Base-by-base conservation (phyloP, 345 rosid genomes). In the Salix purpurea region DNA sequence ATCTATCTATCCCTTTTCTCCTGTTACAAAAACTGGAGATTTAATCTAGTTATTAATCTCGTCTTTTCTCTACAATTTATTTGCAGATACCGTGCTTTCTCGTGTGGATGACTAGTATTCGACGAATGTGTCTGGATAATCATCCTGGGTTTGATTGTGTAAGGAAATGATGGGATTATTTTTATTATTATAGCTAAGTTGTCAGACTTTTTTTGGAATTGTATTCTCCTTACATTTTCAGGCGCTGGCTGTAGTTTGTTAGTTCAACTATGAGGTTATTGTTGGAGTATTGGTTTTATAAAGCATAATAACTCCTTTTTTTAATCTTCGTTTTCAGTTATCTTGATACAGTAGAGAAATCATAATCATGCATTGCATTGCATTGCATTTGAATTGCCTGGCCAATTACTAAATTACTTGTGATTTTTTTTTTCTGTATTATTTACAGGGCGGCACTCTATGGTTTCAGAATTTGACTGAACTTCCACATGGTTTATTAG, bases 391-490 rank as follows among this genome's bases (percentile, higher is more conserved):
- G 70, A 46, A 46, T 46, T 46, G 3, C 50, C 11, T 39, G 40
- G 40, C 52, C 5, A 6, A 67, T 21, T 23, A 37, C 37, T 11
- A 24, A 54, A 24, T 52, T 18, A 2, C 13, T 16, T 65, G 34
- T 71, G 56, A 65, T 32, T 16, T 24, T 68, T 72, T 64, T 61
- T n/a, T 32, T 32, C 32, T 15, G 62, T 68, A 68, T 74, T 54
- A 23, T 77, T 75, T 90, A 81, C 92, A 95, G 99, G 99, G 99
- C 23, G 99, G 99, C 75, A 75, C 91, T 76, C 86, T 93, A 50
- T 96, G 99, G 99, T 96, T 96, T 83, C 90, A 90, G 80, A 86
- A 96, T 88, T 88, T 96, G 90, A 89, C 97, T 70, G 94, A 91
- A 83, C 77, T 74, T 62, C 89, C 98, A 54, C 88, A 86, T 58